Percentiles rank a stretch among this genome's conserved stretches.
phyloP scores from a whole-genome alignment of 768 basidiomycete genomes.

The Clitopilus passeckerianus region DNA sequence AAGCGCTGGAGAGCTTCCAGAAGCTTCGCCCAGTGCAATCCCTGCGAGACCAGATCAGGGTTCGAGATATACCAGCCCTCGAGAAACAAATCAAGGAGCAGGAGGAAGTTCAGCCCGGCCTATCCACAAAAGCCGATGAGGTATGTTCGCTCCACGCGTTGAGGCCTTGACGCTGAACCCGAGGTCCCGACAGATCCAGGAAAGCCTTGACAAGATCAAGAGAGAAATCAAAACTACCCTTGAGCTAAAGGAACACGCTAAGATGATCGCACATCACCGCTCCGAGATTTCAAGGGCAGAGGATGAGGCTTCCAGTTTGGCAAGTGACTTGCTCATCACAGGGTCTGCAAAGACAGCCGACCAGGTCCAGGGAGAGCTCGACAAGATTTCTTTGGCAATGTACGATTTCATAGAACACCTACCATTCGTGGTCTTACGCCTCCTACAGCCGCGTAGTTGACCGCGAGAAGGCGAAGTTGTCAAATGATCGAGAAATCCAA shows the following conservation, averaged over 20 bases:
- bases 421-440: neutral
- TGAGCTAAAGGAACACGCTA: conserved; percentile 56
- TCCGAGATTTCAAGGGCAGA: conserved; percentile 55
- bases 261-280: conserved; percentile 52
- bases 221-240: conserved; percentile 57
- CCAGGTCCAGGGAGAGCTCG: conserved; percentile 79
- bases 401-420: conserved; percentile 28
- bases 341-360: conserved; percentile 81
- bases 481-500: conserved; percentile 60
- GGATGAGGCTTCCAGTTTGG: conserved; percentile 58
- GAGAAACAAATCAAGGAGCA: conserved; percentile 56
- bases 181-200: conserved; percentile 35
- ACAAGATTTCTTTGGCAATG: conserved; percentile 59
- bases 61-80: conserved; percentile 60
- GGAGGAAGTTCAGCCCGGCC: conserved; percentile 48
- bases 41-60: conserved; percentile 47
- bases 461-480: conserved; percentile 52
- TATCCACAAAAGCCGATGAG: conserved; percentile 54
- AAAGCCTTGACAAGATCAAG: conserved; percentile 48
- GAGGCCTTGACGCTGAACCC: neutral
- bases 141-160: conserved; percentile 24
- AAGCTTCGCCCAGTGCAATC: conserved; percentile 52
- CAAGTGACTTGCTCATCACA: conserved; percentile 61
- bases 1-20: conserved; percentile 52
- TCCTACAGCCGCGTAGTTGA: conserved; percentile 56